phyloP scores from a whole-genome alignment of 202 grass and related monocot genomes.

The Cymbopogon flexuosus region DNA sequence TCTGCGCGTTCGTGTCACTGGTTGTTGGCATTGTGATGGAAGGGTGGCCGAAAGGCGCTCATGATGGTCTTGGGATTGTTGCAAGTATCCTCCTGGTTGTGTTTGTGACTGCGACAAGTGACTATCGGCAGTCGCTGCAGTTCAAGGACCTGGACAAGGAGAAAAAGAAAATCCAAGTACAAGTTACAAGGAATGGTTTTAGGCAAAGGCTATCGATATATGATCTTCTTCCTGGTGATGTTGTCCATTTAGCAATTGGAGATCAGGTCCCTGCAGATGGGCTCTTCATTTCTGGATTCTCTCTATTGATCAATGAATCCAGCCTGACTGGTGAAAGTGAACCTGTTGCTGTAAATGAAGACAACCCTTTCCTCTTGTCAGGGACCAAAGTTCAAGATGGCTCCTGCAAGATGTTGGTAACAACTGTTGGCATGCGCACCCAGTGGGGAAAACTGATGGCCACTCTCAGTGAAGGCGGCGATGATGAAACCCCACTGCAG shows the following conservation, averaged over 20 bases:
- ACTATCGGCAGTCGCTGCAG: constrained; percentile 89
- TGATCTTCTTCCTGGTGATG: constrained; percentile 86
- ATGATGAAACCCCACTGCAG: constrained; percentile 93
- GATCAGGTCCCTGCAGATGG: constrained; percentile 96
- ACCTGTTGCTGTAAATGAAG: constrained; percentile 64
- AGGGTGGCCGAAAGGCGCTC: constrained; percentile 95
- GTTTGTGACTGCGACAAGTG: constrained; percentile 86
- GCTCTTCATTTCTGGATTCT: constrained; percentile 88
- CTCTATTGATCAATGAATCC: constrained; percentile 88
- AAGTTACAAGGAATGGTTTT: constrained; percentile 75
- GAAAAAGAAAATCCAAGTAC: constrained; percentile 86
- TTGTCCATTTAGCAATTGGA: constrained; percentile 84
- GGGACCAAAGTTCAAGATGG: constrained; percentile 95
- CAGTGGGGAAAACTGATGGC: constrained; percentile 98
- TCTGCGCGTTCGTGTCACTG: constrained; percentile 73
- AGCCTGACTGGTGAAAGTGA: constrained; percentile 94
- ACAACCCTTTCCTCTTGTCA: constrained; percentile 88
- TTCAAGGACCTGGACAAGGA: constrained; percentile 98
- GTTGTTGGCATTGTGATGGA: constrained; percentile 85
- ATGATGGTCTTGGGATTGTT: constrained; percentile 93
- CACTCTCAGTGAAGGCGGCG: constrained; percentile 86
- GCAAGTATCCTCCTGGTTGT: constrained; percentile 92
- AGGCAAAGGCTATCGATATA: constrained; percentile 84
- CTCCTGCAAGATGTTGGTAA: constrained; percentile 83
- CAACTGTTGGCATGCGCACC: constrained; percentile 94